phyloP scores from a whole-genome alignment of 1,139 yeast species.

The Pichia sp. region DNA sequence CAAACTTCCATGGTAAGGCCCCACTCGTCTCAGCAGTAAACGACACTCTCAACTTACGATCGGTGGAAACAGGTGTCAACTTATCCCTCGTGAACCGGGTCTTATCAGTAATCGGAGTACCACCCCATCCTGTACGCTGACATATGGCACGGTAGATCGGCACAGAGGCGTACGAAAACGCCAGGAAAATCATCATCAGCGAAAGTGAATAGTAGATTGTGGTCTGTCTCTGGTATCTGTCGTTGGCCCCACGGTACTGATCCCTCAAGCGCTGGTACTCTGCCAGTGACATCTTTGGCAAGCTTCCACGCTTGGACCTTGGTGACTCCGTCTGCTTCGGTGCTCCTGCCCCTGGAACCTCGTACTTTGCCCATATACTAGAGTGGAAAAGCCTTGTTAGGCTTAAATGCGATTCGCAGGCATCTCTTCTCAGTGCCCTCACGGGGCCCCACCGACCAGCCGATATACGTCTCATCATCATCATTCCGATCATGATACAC shows the following conservation, averaged over 20 bases:
- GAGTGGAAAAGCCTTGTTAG: conserved; percentile 4
- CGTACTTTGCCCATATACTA: conserved; percentile 2
- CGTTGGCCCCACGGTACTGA: conserved; percentile 31
- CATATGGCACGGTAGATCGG: conserved; percentile 90
- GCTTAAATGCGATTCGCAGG: neutral
- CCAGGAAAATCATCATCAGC: conserved; percentile 65
- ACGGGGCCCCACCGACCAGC: neutral
- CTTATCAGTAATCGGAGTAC: conserved; percentile 85
- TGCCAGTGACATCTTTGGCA: conserved; percentile 29
- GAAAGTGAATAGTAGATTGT: conserved; percentile 72
- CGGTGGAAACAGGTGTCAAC: conserved; percentile 82
- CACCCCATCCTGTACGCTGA: conserved; percentile 95
- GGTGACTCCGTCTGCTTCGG: conserved; percentile 13
- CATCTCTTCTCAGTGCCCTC: neutral
- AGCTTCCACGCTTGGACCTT: conserved; percentile 13
- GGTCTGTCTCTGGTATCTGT: conserved; percentile 39
- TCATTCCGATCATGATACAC: neutral
- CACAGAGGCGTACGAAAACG: conserved; percentile 86
- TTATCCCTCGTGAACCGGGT: conserved; percentile 80
- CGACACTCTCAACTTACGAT: conserved; percentile 71
- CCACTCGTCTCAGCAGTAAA: conserved; percentile 93
- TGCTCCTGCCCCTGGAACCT: conserved; percentile 16
- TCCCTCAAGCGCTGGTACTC: conserved; percentile 32
- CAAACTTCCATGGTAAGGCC: conserved; percentile 90
- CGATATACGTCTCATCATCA: neutral